Evolutionary conservation across 768 basidiomycete genomes (phyloP).

Genomic region (Lyophyllum shimeji): DNA sequence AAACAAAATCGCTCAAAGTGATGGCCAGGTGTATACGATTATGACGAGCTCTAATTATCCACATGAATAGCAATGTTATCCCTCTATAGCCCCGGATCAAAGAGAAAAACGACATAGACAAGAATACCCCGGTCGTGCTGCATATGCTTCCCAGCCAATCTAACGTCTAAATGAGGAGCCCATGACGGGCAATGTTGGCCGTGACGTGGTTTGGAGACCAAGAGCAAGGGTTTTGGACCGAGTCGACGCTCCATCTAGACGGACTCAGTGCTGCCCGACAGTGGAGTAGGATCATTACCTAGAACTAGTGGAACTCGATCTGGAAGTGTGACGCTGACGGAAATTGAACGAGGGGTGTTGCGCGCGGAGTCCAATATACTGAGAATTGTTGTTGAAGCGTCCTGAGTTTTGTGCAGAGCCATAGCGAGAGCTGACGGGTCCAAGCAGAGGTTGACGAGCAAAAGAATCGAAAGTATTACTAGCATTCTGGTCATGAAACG

Average conservation of each 20-base stretch:
- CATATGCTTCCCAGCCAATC: not conserved
- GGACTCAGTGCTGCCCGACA: not conserved
- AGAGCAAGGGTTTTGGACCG: slow-evolving; percentile 7
- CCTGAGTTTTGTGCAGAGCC: slow-evolving; percentile 9
- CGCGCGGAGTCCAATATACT: slow-evolving; percentile 14
- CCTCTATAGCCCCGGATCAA: not conserved
- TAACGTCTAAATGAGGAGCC: slow-evolving; percentile 5
- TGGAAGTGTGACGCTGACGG: slow-evolving; percentile 8
- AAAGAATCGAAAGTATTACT: slow-evolving; percentile 9
- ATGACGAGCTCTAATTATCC: slow-evolving; percentile 3
- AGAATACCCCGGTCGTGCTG: not conserved
- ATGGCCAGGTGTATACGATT: not conserved
- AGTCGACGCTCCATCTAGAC: slow-evolving; percentile 8
- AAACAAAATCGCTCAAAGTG: not conserved
- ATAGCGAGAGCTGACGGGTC: slow-evolving; percentile 9
- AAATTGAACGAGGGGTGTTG: slow-evolving; percentile 14
- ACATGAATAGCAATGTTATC: slow-evolving; percentile 13
- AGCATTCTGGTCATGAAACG: slow-evolving; percentile 14
- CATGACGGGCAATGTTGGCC: slow-evolving; percentile 1
- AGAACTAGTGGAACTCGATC: slow-evolving; percentile 9
- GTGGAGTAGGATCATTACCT: slow-evolving; percentile 7
- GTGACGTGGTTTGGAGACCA: slow-evolving; percentile 1
- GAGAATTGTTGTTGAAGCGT: slow-evolving; percentile 11
- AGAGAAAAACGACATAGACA: not conserved
- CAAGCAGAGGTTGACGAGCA: slow-evolving; percentile 19